A percentile compares a stretch with the other conserved stretches of the same genome.
Evolutionary conservation across 192 early-diverging fungal genomes (phyloP).

Genomic region (Pilobolus umbonatus): DNA sequence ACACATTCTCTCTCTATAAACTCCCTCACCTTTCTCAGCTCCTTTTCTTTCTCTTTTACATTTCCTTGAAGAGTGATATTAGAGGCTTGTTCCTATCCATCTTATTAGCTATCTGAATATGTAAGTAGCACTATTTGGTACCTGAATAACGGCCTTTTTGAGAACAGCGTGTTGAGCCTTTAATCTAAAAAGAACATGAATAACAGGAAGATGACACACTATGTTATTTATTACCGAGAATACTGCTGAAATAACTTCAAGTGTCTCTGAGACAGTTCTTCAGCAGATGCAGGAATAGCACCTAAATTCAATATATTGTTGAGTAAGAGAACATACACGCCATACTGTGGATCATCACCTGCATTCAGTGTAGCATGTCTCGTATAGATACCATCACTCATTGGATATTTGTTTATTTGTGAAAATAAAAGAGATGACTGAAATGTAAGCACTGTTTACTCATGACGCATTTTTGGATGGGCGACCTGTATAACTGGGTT

Average conservation of each 20-base stretch:
- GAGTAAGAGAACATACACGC: background rate
- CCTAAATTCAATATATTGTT: constrained; percentile 12
- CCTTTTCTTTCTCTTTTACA: constrained; percentile 54
- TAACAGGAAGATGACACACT: background rate
- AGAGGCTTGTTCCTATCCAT: constrained; percentile 47
- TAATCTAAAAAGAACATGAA: constrained; percentile 11
- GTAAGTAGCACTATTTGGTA: constrained; percentile 9
- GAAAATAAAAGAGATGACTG: constrained; percentile 15
- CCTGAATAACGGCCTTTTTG: constrained; percentile 55
- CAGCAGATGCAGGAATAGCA: constrained; percentile 36
- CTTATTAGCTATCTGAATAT: background rate
- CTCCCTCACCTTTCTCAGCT: constrained; percentile 44
- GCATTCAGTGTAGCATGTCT: constrained; percentile 22
- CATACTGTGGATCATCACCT: constrained; percentile 13
- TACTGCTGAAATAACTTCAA: constrained; percentile 51
- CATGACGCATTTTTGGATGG: no score
- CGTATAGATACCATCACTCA: constrained; percentile 25
- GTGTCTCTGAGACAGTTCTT: constrained; percentile 53
- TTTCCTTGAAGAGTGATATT: constrained; percentile 44
- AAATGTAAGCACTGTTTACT: no score
- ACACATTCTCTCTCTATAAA: background rate
- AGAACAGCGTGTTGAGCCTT: constrained; percentile 57
- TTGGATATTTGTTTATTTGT: background rate
- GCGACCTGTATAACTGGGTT: no score
- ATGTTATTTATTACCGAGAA: constrained; percentile 36